Conservation (phyloP, 2,329 filamentous ascomycete species). For the Daldinia eschscholtzii region DNA sequence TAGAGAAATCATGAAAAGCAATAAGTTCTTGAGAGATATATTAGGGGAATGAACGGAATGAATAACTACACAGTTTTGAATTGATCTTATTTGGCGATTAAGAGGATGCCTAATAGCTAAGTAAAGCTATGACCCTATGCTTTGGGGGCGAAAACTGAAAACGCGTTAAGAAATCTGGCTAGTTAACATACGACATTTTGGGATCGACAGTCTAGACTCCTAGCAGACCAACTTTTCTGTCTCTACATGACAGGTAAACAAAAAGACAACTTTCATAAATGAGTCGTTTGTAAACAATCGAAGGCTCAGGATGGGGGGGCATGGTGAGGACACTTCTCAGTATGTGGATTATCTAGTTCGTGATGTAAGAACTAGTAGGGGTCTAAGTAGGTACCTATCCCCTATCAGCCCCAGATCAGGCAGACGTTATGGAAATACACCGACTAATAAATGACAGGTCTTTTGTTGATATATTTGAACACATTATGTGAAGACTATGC, state of each 20-base stretch:
- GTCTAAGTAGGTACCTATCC: neutral
- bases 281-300: neutral
- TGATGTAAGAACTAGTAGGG: neutral
- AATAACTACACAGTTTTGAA: neutral
- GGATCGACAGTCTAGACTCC: neutral
- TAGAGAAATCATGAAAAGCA: neutral
- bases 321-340: constrained; percentile 3
- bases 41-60: neutral
- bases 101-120: constrained; percentile 18
- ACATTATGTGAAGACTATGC: neutral
- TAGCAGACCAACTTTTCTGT: neutral
- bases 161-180: neutral
- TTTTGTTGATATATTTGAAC: neutral
- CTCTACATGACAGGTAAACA: neutral
- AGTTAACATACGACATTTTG: neutral
- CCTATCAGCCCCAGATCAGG: neutral
- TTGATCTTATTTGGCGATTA: neutral
- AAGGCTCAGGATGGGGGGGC: neutral
- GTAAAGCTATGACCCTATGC: neutral
- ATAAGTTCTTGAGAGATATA: neutral
- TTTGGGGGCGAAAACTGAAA: constrained; percentile 14
- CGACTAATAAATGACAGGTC: neutral
- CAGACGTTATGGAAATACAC: neutral
- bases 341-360: neutral
- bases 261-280: neutral